phyloP scores from a whole-genome alignment of 2,329 filamentous ascomycete species.

The Sarocladium brachiariae region DNA sequence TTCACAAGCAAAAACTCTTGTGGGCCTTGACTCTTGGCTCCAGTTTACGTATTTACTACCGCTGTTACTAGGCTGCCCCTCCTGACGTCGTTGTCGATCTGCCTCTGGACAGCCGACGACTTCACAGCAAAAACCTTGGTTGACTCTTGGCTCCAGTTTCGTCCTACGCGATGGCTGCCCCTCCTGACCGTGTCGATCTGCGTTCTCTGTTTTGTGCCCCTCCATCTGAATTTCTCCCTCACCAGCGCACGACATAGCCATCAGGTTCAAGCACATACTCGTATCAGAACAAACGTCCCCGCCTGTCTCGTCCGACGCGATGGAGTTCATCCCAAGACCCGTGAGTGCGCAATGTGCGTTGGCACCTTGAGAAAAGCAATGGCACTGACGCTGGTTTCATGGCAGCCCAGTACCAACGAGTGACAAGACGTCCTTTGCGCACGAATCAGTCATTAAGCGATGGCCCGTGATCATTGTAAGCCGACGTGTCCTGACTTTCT shows the following conservation, averaged over 20 bases:
- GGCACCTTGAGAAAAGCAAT: no score
- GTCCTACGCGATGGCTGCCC: no score
- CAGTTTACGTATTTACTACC: no score
- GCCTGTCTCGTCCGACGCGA: no score
- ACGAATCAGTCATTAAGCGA: slow-evolving; percentile 73
- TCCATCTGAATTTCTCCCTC: slow-evolving; percentile 5
- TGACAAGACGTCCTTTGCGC: slow-evolving; percentile 82
- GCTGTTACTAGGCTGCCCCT: not conserved
- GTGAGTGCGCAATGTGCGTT: slow-evolving; percentile 52
- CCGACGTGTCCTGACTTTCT: slow-evolving; percentile 9
- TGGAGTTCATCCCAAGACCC: slow-evolving; percentile 69
- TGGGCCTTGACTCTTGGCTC: not conserved
- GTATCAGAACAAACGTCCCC: no score
- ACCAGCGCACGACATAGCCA: no score
- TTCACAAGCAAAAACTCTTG: not conserved
- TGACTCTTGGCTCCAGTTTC: no score
- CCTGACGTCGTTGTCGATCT: slow-evolving; percentile 6
- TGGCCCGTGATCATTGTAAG: slow-evolving; percentile 90
- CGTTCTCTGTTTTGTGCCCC: not conserved
- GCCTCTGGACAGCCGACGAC: no score
- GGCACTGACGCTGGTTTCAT: not conserved
- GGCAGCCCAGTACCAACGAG: slow-evolving; percentile 70
- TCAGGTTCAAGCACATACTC: no score
- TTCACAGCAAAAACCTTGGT: no score
- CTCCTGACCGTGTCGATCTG: not conserved